Conservation (phyloP, 2,329 filamentous ascomycete species). For the Periglandula ipomoeae region DNA sequence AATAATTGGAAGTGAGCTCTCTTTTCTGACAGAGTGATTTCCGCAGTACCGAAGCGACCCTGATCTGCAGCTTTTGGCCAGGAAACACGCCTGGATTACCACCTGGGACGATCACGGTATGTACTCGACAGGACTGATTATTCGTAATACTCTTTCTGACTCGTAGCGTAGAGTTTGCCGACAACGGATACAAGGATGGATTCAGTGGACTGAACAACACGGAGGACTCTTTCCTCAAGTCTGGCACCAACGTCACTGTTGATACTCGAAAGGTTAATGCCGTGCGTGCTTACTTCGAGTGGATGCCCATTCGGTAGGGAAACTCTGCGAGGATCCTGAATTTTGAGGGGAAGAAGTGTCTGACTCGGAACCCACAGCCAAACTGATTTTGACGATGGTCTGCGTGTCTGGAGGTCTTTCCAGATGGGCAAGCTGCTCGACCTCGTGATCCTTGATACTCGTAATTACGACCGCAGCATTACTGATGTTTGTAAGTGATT, state of each 20-base stretch:
- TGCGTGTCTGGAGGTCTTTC: conserved; percentile 60
- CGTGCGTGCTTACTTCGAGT: conserved; percentile 61
- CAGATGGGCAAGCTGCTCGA: conserved; percentile 57
- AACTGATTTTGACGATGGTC: conserved; percentile 58
- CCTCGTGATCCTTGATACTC: conserved; percentile 59
- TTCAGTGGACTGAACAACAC: conserved; percentile 54
- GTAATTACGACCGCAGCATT: conserved; percentile 59
- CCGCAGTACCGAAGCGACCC: conserved; percentile 29
- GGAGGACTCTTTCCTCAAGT: conserved; percentile 52
- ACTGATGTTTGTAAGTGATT: conserved; percentile 31
- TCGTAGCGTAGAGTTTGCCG: conserved; percentile 36
- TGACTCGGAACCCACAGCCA: conserved; percentile 26
- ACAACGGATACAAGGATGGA: conserved; percentile 59
- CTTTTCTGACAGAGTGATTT: not conserved
- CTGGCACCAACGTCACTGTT: conserved; percentile 48
- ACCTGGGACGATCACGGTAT: conserved; percentile 41
- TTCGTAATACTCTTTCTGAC: too few species aligned
- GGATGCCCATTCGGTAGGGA: conserved; percentile 29
- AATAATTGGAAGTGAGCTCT: not conserved
- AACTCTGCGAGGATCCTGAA: too few species aligned
- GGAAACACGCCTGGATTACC: conserved; percentile 35
- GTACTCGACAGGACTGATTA: too few species aligned
- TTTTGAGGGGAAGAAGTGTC: not conserved
- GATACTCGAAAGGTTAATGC: conserved; percentile 67
- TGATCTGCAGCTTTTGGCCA: conserved; percentile 30